Percentiles rank a stretch among this genome's conserved stretches.
Evolutionary conservation across 129 eudicot species (phyloP).

Genomic region (Pittosporum tobira): DNA sequence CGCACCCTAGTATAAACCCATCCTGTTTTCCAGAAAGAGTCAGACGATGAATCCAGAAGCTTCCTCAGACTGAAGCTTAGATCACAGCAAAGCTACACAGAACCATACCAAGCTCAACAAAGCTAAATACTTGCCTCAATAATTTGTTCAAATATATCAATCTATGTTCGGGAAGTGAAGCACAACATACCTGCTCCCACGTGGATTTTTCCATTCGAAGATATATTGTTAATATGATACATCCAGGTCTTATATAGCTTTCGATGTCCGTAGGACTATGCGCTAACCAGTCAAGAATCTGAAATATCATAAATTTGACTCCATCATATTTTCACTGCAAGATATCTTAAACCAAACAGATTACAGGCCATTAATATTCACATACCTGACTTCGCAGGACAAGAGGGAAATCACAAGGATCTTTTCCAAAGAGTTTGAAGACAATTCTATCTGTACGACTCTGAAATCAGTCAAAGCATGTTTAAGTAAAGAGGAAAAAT

Average conservation of each 20-base stretch:
- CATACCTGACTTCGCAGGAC: slow-evolving; percentile 23
- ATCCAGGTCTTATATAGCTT: slow-evolving; percentile 33
- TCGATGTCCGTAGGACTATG: slow-evolving; percentile 32
- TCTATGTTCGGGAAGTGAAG: background rate
- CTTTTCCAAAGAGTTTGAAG: slow-evolving; percentile 29
- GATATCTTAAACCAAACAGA: background rate
- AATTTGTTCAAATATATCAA: background rate
- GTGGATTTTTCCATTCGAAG: slow-evolving; percentile 18
- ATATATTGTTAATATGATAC: slow-evolving; percentile 23
- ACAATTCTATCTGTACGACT: slow-evolving; percentile 29
- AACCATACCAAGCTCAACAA: no score
- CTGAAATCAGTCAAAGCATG: slow-evolving; percentile 12
- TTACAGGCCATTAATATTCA: background rate
- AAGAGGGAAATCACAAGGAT: slow-evolving; percentile 25
- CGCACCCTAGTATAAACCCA: slow-evolving; percentile 79
- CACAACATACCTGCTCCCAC: slow-evolving; percentile 25
- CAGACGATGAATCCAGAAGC: slow-evolving; percentile 56
- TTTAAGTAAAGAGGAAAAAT: background rate
- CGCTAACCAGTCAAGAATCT: slow-evolving; percentile 27
- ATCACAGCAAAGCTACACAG: slow-evolving; percentile 53
- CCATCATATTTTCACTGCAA: background rate
- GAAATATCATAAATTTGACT: background rate
- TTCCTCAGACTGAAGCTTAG: slow-evolving; percentile 50
- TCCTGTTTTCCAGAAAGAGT: slow-evolving; percentile 80
- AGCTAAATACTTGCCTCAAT: background rate